Evolutionary conservation across 208 protist species (phyloP).

Genomic region (Herpetomonas muscarum): DNA sequence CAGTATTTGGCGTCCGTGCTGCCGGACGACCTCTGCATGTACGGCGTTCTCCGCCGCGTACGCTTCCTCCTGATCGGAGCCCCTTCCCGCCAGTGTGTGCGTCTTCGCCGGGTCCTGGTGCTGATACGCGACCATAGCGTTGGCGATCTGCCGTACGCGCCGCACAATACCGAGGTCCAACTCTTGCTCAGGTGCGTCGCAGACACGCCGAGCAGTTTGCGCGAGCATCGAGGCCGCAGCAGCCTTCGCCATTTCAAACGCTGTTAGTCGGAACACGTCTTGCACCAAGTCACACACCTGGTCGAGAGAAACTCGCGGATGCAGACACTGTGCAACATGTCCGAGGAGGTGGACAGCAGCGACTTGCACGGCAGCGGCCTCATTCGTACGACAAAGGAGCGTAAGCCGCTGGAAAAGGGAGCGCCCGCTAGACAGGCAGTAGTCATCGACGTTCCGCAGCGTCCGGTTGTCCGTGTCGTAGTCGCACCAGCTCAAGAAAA

Average conservation of each 20-base stretch:
- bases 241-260: constrained; percentile 74
- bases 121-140: constrained; percentile 35
- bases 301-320: constrained; percentile 51
- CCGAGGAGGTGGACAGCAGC: constrained; percentile 67
- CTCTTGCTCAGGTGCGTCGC: no score
- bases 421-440: background rate
- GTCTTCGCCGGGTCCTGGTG: no score
- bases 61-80: no score
- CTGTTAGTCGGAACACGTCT: constrained; percentile 71
- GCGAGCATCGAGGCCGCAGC: constrained; percentile 60
- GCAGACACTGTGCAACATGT: constrained; percentile 30
- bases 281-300: constrained; percentile 36
- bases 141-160: constrained; percentile 16
- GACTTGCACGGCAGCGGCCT: constrained; percentile 51
- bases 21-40: constrained; percentile 61
- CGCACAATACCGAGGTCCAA: constrained; percentile 17
- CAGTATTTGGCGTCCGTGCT: constrained; percentile 44
- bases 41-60: constrained; percentile 12
- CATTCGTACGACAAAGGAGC: constrained; percentile 23
- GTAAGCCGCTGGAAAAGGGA: constrained; percentile 43
- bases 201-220: no score
- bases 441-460: constrained; percentile 68
- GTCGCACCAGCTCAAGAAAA: constrained; percentile 72
- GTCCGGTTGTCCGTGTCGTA: constrained; percentile 68
- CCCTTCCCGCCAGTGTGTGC: no score